These are phyloP conservation scores for Lablab purpureus DNA, from an alignment of 306 rosid species.

Conservation along the genomic window DNA sequence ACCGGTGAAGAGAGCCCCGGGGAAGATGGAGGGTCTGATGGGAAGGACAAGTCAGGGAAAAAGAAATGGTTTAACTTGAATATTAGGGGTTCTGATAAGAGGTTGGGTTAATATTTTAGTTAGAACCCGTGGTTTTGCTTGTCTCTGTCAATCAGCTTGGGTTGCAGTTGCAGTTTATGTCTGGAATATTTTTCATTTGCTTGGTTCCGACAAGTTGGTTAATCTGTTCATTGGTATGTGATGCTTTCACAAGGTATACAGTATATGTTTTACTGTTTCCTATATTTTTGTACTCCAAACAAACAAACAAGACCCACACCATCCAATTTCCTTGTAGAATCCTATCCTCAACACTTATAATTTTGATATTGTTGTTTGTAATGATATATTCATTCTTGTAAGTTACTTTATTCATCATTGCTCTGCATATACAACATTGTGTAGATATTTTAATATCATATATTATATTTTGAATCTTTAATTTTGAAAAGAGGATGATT, in stretches of 20 bases:
- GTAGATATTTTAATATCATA: background rate
- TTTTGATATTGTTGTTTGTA: conserved; percentile 47
- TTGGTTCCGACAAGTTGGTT: conserved; percentile 56
- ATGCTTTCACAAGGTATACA: conserved; percentile 53
- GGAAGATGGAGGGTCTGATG: conserved; percentile 89
- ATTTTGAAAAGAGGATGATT: background rate
- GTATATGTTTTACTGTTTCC: conserved; percentile 45
- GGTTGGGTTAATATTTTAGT: conserved; percentile 46
- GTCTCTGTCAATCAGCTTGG: conserved; percentile 42
- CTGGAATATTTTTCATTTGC: conserved; percentile 45
- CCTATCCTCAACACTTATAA: conserved; percentile 43
- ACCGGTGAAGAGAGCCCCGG: conserved; percentile 77
- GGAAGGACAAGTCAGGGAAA: conserved; percentile 82
- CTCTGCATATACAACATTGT: background rate
- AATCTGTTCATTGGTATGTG: conserved; percentile 53
- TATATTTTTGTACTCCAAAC: conserved; percentile 44
- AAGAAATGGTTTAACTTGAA: conserved; percentile 98
- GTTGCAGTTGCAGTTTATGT: conserved; percentile 47
- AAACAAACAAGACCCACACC: conserved; percentile 41
- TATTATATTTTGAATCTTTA: background rate
- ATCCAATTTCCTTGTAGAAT: conserved; percentile 47
- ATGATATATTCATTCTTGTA: conserved; percentile 54
- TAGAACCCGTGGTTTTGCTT: conserved; percentile 34
- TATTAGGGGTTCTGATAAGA: conserved; percentile 73
- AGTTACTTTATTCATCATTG: conserved; percentile 21